Evolutionary conservation across 805 yeast species (phyloP).

Genomic region (Metschnikowia amazonensis): DNA sequence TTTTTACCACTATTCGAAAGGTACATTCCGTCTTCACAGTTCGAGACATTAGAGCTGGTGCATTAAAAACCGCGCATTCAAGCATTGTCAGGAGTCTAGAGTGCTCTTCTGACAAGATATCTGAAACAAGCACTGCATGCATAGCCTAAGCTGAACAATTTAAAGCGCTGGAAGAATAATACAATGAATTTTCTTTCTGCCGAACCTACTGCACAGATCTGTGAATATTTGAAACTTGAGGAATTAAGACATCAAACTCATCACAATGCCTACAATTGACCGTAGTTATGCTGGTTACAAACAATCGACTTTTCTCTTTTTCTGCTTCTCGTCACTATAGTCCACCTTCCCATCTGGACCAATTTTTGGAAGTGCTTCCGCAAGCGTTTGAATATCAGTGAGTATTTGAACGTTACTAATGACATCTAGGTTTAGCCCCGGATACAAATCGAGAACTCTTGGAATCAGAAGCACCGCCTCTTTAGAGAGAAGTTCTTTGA

Average conservation of each 20-base stretch:
- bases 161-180: too few relatives aligned
- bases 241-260: background rate
- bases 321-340: slow-evolving; percentile 4
- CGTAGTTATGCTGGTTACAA: background rate
- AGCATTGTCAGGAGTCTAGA: background rate
- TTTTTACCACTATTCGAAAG: too few relatives aligned
- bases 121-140: background rate
- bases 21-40: background rate
- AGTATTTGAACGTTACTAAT: background rate
- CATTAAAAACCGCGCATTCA: background rate
- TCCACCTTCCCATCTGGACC: slow-evolving; percentile 5
- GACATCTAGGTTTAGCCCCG: background rate
- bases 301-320: slow-evolving; percentile 10
- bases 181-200: too few relatives aligned
- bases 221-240: background rate
- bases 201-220: too few relatives aligned
- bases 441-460: slow-evolving; percentile 6
- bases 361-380: slow-evolving; percentile 10
- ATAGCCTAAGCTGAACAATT: background rate
- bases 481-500: slow-evolving; percentile 5
- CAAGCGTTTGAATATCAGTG: slow-evolving; percentile 4
- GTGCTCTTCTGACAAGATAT: background rate
- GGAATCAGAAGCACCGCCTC: slow-evolving; percentile 7
- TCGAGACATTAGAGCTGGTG: background rate
- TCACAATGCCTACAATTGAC: too few relatives aligned